phyloP scores from a whole-genome alignment of 495 filamentous ascomycete genomes.

The Cercophora scortea region DNA sequence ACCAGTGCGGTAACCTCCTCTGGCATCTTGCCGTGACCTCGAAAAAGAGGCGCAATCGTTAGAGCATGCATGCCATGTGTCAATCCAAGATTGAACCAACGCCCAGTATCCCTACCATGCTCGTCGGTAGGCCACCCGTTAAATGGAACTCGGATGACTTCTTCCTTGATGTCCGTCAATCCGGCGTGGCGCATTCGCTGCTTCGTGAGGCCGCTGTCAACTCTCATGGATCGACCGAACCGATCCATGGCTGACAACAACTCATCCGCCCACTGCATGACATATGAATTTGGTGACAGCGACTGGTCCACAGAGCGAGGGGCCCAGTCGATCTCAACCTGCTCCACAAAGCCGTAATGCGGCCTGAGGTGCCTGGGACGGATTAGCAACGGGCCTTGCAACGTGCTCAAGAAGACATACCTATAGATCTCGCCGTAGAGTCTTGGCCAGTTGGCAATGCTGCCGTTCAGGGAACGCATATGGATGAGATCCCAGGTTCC shows the following conservation, averaged over 20 bases:
- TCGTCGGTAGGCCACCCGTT: constrained; percentile 72
- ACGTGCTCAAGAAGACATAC: constrained; percentile 31
- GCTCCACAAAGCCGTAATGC: constrained; percentile 69
- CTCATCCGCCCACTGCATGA: constrained; percentile 60
- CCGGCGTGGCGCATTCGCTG: constrained; percentile 59
- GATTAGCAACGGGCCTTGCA: constrained; percentile 3
- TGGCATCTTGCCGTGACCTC: constrained; percentile 55
- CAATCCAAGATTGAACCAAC: constrained; percentile 80
- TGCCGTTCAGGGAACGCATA: constrained; percentile 71
- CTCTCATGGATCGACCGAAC: constrained; percentile 54
- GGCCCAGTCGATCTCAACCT: constrained; percentile 83
- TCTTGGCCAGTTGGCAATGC: constrained; percentile 68
- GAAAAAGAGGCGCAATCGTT: constrained; percentile 65
- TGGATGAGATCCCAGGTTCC: constrained; percentile 84
- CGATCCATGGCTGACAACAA: constrained; percentile 63
- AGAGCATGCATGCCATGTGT: constrained; percentile 65
- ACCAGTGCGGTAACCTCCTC: constrained; percentile 58
- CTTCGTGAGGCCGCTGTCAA: constrained; percentile 56
- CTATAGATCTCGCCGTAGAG: constrained; percentile 63
- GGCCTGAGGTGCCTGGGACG: constrained; percentile 64
- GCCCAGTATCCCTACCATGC: constrained; percentile 61
- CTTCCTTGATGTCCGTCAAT: constrained; percentile 77
- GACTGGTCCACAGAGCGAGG: constrained; percentile 69
- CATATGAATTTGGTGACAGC: constrained; percentile 38
- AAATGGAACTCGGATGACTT: constrained; percentile 62